These are phyloP conservation scores for Aspergillus quadricinctus DNA, from an alignment of 2,329 filamentous ascomycete species.

Conservation along the genomic window DNA sequence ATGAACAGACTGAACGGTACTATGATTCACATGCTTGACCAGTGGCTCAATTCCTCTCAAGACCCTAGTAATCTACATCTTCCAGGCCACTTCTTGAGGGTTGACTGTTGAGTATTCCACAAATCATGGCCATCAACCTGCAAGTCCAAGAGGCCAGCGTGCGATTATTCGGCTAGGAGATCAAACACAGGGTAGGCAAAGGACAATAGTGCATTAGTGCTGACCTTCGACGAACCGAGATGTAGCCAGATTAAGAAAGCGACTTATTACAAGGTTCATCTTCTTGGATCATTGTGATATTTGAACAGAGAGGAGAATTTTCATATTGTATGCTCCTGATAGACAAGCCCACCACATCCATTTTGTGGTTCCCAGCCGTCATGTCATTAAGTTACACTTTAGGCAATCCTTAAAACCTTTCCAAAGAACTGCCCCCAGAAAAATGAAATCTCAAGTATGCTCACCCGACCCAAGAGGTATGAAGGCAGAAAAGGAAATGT, in stretches of 20 bases:
- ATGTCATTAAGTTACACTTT: slow-evolving; percentile 39
- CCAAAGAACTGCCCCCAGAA: slow-evolving; percentile 12
- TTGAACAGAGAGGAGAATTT: slow-evolving; percentile 39
- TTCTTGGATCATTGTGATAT: background rate
- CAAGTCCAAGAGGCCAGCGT: no score
- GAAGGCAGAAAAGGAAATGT: slow-evolving; percentile 24
- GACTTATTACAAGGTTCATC: background rate
- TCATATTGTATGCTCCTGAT: slow-evolving; percentile 34
- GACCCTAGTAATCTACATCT: no score
- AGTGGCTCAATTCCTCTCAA: no score
- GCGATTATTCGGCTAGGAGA: no score
- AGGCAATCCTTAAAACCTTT: slow-evolving; percentile 28
- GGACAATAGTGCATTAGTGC: background rate
- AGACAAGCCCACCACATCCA: slow-evolving; percentile 28
- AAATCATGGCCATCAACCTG: no score
- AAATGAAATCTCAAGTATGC: slow-evolving; percentile 11
- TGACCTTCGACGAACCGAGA: background rate
- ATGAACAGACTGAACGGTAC: no score
- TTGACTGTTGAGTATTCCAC: no score
- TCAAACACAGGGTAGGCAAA: background rate
- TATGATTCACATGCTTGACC: no score
- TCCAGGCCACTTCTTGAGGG: no score
- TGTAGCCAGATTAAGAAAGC: background rate
- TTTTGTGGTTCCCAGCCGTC: slow-evolving; percentile 34
- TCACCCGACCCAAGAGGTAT: slow-evolving; percentile 19